These are phyloP conservation scores for Danielia reshetovae DNA, from an alignment of 805 yeast genomes.

Conservation along the genomic window DNA sequence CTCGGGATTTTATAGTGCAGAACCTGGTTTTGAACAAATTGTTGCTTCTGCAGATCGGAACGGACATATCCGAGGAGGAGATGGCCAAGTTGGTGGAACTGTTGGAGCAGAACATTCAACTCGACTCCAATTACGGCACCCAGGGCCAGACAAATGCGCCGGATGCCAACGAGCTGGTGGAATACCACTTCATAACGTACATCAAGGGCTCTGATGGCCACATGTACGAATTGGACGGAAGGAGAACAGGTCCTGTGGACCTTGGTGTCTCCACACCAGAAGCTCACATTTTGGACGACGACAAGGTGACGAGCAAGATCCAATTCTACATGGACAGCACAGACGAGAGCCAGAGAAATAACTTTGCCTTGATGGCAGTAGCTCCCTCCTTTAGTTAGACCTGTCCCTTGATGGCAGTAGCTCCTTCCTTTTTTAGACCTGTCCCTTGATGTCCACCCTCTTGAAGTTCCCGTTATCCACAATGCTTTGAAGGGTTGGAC, in stretches of 20 bases:
- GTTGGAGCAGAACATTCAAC: conserved; percentile 38
- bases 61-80: conserved; percentile 24
- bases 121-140: conserved; percentile 42
- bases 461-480: conserved; percentile 38
- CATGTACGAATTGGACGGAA: conserved; percentile 84
- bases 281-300: conserved; percentile 51
- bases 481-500: conserved; percentile 33
- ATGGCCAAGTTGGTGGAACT: conserved; percentile 43
- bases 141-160: conserved; percentile 72
- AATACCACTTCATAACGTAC: conserved; percentile 76
- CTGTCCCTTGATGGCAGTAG: conserved; percentile 76
- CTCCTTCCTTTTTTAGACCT: conserved; percentile 49
- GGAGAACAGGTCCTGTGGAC: conserved; percentile 71
- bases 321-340: conserved; percentile 63
- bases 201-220: conserved; percentile 53
- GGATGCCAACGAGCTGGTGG: conserved; percentile 44
- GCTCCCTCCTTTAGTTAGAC: conserved; percentile 37
- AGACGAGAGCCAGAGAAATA: conserved; percentile 53
- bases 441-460: conserved; percentile 89
- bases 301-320: conserved; percentile 50
- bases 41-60: conserved; percentile 20
- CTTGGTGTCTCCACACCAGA: conserved; percentile 44
- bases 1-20: conserved; percentile 40
- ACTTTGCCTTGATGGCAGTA: conserved; percentile 75
- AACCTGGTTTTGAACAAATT: conserved; percentile 28